Evolutionary conservation across 441 rosid genomes (phyloP).

Genomic region (Gossypium lobatum): DNA sequence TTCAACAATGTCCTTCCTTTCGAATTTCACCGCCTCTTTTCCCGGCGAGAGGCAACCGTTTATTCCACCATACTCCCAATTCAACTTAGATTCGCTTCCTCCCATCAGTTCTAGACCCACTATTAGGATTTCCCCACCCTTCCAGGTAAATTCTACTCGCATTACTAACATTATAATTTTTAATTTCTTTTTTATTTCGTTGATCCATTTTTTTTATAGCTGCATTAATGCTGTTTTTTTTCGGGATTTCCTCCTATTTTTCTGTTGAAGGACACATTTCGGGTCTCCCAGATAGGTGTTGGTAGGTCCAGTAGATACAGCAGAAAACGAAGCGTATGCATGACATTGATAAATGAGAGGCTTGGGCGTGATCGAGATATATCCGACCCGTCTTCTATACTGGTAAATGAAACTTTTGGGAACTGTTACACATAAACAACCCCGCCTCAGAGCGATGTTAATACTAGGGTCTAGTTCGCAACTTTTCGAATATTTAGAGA

Average conservation of each 20-base stretch:
- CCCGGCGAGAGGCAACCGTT: conserved; percentile 12
- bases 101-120: conserved; percentile 15
- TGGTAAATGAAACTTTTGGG: conserved; percentile 38
- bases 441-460: neutral
- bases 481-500: neutral
- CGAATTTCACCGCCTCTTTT: conserved; percentile 26
- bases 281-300: conserved; percentile 24
- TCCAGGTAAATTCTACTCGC: conserved; percentile 32
- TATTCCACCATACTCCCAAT: conserved; percentile 10
- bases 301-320: conserved; percentile 18
- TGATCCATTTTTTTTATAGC: neutral
- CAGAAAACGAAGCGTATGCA: conserved; percentile 27
- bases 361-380: conserved; percentile 30
- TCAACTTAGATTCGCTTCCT: conserved; percentile 1
- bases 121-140: conserved; percentile 25
- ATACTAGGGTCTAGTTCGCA: neutral
- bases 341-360: conserved; percentile 79
- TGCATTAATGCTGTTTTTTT: neutral
- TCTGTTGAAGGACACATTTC: conserved; percentile 36
- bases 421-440: neutral
- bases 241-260: neutral
- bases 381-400: conserved; percentile 39
- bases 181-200: neutral
- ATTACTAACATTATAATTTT: neutral
- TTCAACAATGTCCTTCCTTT: conserved; percentile 38